A percentile compares a stretch with the other conserved stretches of the same genome.
Conservation (phyloP, 805 yeast genomes). For the Candida rishiriensis region DNA sequence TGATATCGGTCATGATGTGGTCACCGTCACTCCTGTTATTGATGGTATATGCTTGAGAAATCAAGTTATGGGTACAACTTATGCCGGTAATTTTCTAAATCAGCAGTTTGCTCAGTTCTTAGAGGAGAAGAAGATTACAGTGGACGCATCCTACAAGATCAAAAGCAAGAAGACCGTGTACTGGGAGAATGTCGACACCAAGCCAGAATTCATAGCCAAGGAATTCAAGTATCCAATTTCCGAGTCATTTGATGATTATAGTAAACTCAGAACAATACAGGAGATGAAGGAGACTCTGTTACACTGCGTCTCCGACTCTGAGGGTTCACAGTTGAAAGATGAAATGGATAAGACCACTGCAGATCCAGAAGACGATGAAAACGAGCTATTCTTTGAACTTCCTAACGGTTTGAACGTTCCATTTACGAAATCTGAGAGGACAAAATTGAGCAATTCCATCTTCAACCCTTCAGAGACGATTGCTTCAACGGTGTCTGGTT, state of each 20-base stretch:
- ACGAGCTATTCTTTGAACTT: conserved; percentile 57
- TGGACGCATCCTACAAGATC: conserved; percentile 47
- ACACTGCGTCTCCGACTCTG: conserved; percentile 36
- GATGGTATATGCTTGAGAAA: conserved; percentile 75
- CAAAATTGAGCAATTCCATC: conserved; percentile 63
- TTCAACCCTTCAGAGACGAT: conserved; percentile 51
- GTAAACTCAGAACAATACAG: conserved; percentile 50
- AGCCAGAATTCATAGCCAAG: conserved; percentile 25
- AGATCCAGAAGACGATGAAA: conserved; percentile 17
- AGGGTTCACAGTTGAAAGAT: conserved; percentile 15
- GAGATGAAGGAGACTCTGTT: conserved; percentile 74
- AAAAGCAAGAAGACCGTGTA: conserved; percentile 36
- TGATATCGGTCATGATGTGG: conserved; percentile 76
- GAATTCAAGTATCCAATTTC: conserved; percentile 36
- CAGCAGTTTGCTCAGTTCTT: conserved; percentile 46
- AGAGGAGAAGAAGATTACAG: conserved; percentile 26
- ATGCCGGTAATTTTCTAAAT: conserved; percentile 66
- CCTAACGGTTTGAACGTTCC: conserved; percentile 71
- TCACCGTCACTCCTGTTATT: conserved; percentile 74
- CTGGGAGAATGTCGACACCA: conserved; percentile 24
- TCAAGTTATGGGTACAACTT: conserved; percentile 64
- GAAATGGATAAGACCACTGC: conserved; percentile 25
- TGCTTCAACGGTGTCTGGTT: conserved; percentile 29
- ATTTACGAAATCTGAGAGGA: conserved; percentile 53
- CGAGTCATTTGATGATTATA: conserved; percentile 50